Percentiles rank a stretch among this genome's conserved stretches.
phyloP scores from a whole-genome alignment of 2,329 filamentous ascomycete genomes.

The Furcasterigmium furcatum region DNA sequence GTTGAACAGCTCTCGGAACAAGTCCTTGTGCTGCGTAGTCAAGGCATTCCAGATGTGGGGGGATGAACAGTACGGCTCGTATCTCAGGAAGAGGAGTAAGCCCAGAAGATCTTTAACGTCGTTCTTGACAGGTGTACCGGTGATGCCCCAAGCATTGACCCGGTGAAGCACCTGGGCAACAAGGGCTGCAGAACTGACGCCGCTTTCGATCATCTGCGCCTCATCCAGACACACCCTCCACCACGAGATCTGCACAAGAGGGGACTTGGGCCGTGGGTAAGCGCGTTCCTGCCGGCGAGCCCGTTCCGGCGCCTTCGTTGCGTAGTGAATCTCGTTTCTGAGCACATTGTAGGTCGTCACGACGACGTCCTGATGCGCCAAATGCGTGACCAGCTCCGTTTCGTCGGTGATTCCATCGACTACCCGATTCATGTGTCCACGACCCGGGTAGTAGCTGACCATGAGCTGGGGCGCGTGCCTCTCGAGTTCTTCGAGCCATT shows the following conservation, averaged over 20 bases:
- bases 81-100: slow-evolving; percentile 75
- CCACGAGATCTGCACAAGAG: slow-evolving; percentile 79
- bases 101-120: slow-evolving; percentile 76
- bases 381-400: slow-evolving; percentile 33
- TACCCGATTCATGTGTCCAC: slow-evolving; percentile 8
- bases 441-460: slow-evolving; percentile 55
- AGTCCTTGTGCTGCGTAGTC: slow-evolving; percentile 53
- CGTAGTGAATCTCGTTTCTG: slow-evolving; percentile 76
- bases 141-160: slow-evolving; percentile 86
- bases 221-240: slow-evolving; percentile 79
- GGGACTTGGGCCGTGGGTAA: slow-evolving; percentile 66
- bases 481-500: slow-evolving; percentile 60
- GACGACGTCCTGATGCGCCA: slow-evolving; percentile 55
- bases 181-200: slow-evolving; percentile 76
- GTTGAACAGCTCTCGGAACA: slow-evolving; percentile 69
- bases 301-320: slow-evolving; percentile 67
- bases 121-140: slow-evolving; percentile 84
- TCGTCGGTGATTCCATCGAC: slow-evolving; percentile 27
- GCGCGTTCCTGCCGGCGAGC: slow-evolving; percentile 61
- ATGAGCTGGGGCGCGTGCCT: slow-evolving; percentile 55
- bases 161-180: slow-evolving; percentile 79
- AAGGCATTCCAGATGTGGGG: slow-evolving; percentile 66
- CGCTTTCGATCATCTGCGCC: slow-evolving; percentile 91
- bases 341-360: slow-evolving; percentile 68
- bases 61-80: slow-evolving; percentile 69